These are phyloP conservation scores for Coleophoma eucalyptorum DNA, from an alignment of 2,329 filamentous ascomycete genomes.

Conservation along the genomic window DNA sequence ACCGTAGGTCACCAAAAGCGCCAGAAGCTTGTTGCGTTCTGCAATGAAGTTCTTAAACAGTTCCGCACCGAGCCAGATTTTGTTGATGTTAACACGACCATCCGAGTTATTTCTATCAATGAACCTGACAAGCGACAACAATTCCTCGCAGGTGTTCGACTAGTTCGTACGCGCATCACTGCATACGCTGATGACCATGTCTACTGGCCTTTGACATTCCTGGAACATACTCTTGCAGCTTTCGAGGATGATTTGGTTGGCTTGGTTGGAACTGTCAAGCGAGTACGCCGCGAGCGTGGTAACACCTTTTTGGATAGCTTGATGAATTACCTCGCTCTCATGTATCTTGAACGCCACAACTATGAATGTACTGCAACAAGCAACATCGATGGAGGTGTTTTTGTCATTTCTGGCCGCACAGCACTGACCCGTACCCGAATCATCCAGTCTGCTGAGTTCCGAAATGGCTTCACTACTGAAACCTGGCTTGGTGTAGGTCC, in stretches of 20 bases:
- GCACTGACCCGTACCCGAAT: conserved; percentile 46
- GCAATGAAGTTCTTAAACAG: neutral
- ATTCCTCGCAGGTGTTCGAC: conserved; percentile 7
- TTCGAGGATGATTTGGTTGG: conserved; percentile 36
- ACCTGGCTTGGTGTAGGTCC: conserved; percentile 42
- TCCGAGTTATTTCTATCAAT: conserved; percentile 1
- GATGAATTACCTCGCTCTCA: conserved; percentile 51
- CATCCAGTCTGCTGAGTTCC: conserved; percentile 39
- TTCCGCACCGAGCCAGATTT: neutral
- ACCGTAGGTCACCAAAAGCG: conserved; percentile 7
- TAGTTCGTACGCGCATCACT: conserved; percentile 10
- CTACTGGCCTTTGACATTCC: conserved; percentile 13
- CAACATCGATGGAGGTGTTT: conserved; percentile 54
- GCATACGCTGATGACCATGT: conserved; percentile 16
- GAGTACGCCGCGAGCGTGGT: conserved; percentile 36
- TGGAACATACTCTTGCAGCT: conserved; percentile 11
- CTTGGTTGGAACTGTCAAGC: conserved; percentile 53
- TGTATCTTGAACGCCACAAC: conserved; percentile 60
- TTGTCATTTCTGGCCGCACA: conserved; percentile 55
- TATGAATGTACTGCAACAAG: conserved; percentile 55
- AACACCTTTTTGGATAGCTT: conserved; percentile 6
- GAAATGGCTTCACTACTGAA: conserved; percentile 42
- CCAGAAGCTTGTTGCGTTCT: neutral
- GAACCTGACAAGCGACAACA: conserved; percentile 5
- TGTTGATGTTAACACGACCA: neutral